Base-by-base conservation (phyloP, 1,139 yeast genomes). In the Chernovozyma sophiae-reginae region DNA sequence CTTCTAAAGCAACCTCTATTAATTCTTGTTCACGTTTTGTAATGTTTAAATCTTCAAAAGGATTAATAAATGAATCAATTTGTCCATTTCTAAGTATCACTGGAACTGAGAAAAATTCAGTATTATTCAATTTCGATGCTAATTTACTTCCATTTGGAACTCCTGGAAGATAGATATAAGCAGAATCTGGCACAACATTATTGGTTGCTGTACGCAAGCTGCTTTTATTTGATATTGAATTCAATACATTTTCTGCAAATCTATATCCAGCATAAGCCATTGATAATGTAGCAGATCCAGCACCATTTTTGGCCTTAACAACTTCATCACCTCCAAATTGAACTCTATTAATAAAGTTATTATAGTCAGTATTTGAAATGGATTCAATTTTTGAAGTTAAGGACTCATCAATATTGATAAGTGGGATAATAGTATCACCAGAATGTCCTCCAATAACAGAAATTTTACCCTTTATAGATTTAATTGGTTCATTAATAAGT, bases 281-380 rank as follows among this genome's bases (percentile, higher is more conserved):
- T 43, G 97, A 90, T 60, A 92, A 77, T 48, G 98, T 92, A 56
- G 97, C 98, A 41, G 97, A 89, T 60, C 98, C 98, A 53, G 96
- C 96, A 69, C 98, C 98, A 58, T 86, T 81, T 80, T 92, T 92
- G 56, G 97, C 97, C 75, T 90, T 81, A 61, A 92, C 97, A 52
- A 92, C 97, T 73, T 90, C 97, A 62, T 90, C 97, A 75, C 97
- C 97, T 67, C 97, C 97, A 56, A 89, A 90, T 73, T 90, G 97
- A 59, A 90, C 92, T 74, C 97, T 83, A 77, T 87, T 78, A 63
- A 87, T 78, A 61, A 90, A 77, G 43, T 79, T 81, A 49, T 86
- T 81, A 50, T 72, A 71, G 32, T 62, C 58, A 11, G 61, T 44
- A 30, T 56, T 47, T 16, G 55, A 53, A 35, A 65, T 55, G 29